Conservation (phyloP, 140 eudicot species). For the Cichorium intybus region DNA sequence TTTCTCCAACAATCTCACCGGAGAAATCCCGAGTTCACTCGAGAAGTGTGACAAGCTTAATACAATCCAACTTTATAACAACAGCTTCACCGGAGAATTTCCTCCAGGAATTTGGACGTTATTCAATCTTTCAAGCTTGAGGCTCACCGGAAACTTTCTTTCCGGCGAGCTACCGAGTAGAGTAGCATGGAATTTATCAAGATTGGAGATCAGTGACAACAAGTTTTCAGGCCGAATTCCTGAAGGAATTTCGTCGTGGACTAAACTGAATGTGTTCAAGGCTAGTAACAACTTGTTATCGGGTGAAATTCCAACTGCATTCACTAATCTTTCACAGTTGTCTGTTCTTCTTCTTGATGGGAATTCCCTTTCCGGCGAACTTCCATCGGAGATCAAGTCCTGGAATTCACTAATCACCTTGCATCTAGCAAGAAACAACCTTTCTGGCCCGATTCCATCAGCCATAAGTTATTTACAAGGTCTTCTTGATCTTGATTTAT, state of each 20-base stretch:
- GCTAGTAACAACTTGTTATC: constrained; percentile 75
- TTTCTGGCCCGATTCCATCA: constrained; percentile 63
- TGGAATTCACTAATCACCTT: constrained; percentile 66
- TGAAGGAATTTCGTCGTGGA: constrained; percentile 50
- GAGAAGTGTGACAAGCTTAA: constrained; percentile 42
- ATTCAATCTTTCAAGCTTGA: constrained; percentile 40
- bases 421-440: constrained; percentile 58
- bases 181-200: constrained; percentile 51
- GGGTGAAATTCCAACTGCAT: constrained; percentile 55
- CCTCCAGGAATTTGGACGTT: constrained; percentile 62
- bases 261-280: constrained; percentile 46
- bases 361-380: constrained; percentile 62
- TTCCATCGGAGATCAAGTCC: constrained; percentile 53
- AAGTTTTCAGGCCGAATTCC: constrained; percentile 69
- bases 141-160: constrained; percentile 47
- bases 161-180: constrained; percentile 59
- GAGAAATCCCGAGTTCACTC: constrained; percentile 65
- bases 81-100: constrained; percentile 54
- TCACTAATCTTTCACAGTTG: constrained; percentile 58
- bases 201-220: constrained; percentile 74
- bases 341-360: constrained; percentile 60
- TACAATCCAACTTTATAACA: constrained; percentile 47
- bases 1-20: constrained; percentile 59
- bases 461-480: constrained; percentile 46
- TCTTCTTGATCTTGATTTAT: constrained; percentile 68